phyloP scores from a whole-genome alignment of 192 early-diverging fungal species.

The Geosiphon pyriformis region DNA sequence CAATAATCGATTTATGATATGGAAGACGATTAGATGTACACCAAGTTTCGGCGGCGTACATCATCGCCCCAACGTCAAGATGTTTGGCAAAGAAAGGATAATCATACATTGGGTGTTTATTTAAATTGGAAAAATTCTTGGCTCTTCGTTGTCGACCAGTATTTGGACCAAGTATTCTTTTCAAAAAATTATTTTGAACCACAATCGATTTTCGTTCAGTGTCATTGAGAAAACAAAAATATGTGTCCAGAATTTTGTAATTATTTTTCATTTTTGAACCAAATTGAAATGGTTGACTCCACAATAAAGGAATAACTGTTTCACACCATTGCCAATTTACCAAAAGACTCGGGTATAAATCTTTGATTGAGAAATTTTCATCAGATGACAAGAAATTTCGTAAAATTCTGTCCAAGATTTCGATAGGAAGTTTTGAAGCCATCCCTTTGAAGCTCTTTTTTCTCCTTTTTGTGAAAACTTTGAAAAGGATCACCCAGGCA shows the following conservation, averaged over 20 bases:
- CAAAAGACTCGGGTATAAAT: neutral
- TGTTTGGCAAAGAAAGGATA: neutral
- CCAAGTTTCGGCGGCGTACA: neutral
- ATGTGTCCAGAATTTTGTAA: neutral
- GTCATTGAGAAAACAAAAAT: neutral
- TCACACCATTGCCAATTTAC: neutral
- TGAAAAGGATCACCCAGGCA: too few relatives aligned
- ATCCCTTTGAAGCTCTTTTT: too few relatives aligned
- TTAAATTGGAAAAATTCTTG: neutral
- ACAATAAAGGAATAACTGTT: neutral
- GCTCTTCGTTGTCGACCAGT: neutral
- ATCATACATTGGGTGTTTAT: neutral
- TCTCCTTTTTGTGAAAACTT: too few relatives aligned
- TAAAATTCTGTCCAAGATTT: neutral
- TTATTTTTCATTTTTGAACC: neutral
- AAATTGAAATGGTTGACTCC: neutral
- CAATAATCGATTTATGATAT: neutral
- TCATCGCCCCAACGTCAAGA: neutral
- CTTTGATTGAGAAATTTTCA: neutral
- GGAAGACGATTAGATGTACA: neutral
- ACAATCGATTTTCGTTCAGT: neutral
- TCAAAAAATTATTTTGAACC: neutral
- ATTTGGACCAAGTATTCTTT: neutral
- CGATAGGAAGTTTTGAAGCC: neutral
- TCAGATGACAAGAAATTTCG: neutral